These are phyloP conservation scores for Aethionema arabicum DNA, from an alignment of 345 rosid species.

Conservation along the genomic window DNA sequence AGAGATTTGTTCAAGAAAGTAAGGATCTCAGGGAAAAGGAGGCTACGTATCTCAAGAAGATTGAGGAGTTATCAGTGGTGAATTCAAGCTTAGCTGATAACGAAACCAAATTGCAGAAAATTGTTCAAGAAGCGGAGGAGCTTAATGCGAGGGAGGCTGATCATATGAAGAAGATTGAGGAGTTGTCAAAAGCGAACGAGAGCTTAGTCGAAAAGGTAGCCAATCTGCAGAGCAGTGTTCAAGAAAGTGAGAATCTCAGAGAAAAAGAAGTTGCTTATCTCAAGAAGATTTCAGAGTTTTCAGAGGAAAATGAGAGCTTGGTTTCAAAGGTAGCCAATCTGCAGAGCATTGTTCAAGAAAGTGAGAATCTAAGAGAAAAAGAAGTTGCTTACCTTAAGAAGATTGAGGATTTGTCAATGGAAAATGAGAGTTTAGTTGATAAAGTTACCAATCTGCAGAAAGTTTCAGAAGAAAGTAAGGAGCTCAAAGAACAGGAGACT, in stretches of 20 bases:
- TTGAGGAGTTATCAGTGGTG: conserved; percentile 20
- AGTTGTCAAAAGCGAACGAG: conserved; percentile 25
- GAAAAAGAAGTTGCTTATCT: conserved; percentile 53
- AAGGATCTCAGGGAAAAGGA: conserved; percentile 22
- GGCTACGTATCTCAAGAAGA: conserved; percentile 16
- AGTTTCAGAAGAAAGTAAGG: conserved; percentile 58
- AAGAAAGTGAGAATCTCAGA: conserved; percentile 63
- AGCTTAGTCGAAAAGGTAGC: conserved; percentile 12
- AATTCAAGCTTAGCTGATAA: conserved; percentile 48
- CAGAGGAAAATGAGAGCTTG: conserved; percentile 65
- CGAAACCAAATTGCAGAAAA: conserved; percentile 61
- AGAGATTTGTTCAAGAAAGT: conserved; percentile 45
- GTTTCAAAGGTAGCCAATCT: conserved; percentile 2
- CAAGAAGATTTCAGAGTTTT: conserved; percentile 62
- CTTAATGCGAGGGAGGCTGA: conserved; percentile 26
- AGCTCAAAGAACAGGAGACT: conserved; percentile 39
- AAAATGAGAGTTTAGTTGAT: conserved; percentile 40
- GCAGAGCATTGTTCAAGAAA: conserved; percentile 38
- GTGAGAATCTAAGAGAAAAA: conserved; percentile 55
- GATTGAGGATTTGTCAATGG: conserved; percentile 61
- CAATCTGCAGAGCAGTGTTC: conserved; percentile 8
- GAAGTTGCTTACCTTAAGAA: conserved; percentile 44
- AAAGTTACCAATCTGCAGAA: conserved; percentile 61
- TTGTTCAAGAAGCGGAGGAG: conserved; percentile 44
- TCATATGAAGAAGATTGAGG: conserved; percentile 28